phyloP scores from a whole-genome alignment of 2,329 filamentous ascomycete genomes.

The Penicillium sp. region DNA sequence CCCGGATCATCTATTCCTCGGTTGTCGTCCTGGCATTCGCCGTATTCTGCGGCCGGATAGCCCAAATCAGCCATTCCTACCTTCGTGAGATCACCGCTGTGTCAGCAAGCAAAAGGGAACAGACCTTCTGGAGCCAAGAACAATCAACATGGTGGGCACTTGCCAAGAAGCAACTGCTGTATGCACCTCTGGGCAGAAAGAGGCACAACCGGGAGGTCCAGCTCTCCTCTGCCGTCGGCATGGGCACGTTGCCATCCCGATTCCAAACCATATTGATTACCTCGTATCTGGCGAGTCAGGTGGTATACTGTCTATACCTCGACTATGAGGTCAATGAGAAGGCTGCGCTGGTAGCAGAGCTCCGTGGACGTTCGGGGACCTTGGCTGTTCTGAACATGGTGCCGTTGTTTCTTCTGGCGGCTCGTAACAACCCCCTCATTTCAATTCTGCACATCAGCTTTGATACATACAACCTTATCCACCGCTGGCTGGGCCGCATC shows the following conservation, averaged over 20 bases:
- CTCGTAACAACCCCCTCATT: slow-evolving; percentile 92
- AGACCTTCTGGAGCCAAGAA: slow-evolving; percentile 48
- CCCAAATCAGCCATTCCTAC: slow-evolving; percentile 45
- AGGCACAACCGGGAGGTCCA: slow-evolving; percentile 75
- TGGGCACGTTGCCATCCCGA: slow-evolving; percentile 76
- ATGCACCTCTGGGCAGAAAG: slow-evolving; percentile 68
- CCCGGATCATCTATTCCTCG: slow-evolving; percentile 41
- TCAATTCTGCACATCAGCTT: slow-evolving; percentile 80
- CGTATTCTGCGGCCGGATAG: slow-evolving; percentile 42
- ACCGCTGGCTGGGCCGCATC: slow-evolving; percentile 78
- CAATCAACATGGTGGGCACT: slow-evolving; percentile 41
- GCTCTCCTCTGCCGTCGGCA: slow-evolving; percentile 64
- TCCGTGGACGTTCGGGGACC: slow-evolving; percentile 81
- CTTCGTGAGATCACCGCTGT: slow-evolving; percentile 45
- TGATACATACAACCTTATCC: slow-evolving; percentile 90
- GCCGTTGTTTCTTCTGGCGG: slow-evolving; percentile 81
- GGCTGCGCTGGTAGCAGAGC: slow-evolving; percentile 68
- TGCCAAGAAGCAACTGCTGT: slow-evolving; percentile 48
- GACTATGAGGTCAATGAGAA: slow-evolving; percentile 45
- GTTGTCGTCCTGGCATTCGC: slow-evolving; percentile 34
- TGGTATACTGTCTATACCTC: slow-evolving; percentile 65
- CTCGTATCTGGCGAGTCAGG: slow-evolving; percentile 68
- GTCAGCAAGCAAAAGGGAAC: slow-evolving; percentile 36
- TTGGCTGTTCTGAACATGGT: slow-evolving; percentile 88
- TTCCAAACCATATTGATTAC: slow-evolving; percentile 70